phyloP scores from a whole-genome alignment of 2,329 filamentous ascomycete genomes.

The Cladophialophora exuberans region DNA sequence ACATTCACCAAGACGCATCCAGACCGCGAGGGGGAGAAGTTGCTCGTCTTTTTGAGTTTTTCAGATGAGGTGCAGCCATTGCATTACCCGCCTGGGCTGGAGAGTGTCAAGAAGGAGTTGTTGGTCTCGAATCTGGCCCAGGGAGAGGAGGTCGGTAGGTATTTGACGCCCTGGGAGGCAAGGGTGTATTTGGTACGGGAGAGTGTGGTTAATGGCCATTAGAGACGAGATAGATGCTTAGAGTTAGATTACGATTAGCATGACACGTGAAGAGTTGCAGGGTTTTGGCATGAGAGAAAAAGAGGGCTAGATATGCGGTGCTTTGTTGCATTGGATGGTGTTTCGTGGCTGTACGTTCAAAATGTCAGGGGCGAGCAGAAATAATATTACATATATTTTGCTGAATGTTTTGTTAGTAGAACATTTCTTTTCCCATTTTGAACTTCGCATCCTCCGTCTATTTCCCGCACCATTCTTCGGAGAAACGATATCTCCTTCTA shows the following conservation, averaged over 20 bases:
- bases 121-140: conserved; percentile 23
- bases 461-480: no score
- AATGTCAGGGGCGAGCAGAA: no score
- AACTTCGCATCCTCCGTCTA: no score
- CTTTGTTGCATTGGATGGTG: no score
- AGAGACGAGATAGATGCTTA: background rate
- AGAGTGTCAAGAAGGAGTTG: conserved; percentile 22
- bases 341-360: no score
- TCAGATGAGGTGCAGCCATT: conserved; percentile 30
- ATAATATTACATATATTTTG: no score
- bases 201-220: conserved; percentile 23
- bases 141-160: conserved; percentile 24
- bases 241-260: background rate
- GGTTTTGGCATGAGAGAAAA: no score
- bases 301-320: no score
- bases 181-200: conserved; percentile 29
- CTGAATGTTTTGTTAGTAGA: no score
- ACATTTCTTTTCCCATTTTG: no score
- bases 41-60: conserved; percentile 32
- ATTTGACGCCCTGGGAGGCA: conserved; percentile 33
- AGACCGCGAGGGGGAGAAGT: conserved; percentile 14
- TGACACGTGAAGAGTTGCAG: background rate
- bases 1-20: conserved; percentile 54
- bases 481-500: no score
- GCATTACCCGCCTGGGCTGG: conserved; percentile 27